phyloP scores from a whole-genome alignment of 805 yeast genomes.

The Yarrowia sp. region DNA sequence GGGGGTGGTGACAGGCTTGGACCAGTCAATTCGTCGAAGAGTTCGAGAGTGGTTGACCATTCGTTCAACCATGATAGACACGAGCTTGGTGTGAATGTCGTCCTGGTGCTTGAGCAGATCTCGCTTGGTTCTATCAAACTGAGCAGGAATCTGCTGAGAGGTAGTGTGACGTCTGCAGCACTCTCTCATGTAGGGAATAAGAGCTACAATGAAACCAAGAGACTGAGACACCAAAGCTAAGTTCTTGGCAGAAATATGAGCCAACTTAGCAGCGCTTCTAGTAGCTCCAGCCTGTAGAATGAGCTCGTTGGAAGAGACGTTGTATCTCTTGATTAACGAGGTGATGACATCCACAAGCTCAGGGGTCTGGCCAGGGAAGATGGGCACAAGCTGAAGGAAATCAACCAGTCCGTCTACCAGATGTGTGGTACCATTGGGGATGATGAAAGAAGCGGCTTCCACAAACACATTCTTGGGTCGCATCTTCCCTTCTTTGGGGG shows the following conservation, averaged over 20 bases:
- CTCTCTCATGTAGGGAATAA: constrained; percentile 52
- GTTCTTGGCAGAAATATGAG: constrained; percentile 76
- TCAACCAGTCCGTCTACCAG: constrained; percentile 56
- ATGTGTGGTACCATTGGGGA: constrained; percentile 59
- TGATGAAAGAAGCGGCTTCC: constrained; percentile 63
- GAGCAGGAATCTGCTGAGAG: constrained; percentile 49
- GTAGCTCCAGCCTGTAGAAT: constrained; percentile 80
- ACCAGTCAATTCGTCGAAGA: constrained; percentile 56
- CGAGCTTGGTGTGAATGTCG: constrained; percentile 67
- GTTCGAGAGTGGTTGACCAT: constrained; percentile 57
- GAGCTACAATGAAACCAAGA: constrained; percentile 57
- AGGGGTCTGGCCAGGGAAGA: constrained; percentile 57
- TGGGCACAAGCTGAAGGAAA: constrained; percentile 62
- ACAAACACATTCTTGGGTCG: constrained; percentile 51
- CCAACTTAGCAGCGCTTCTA: constrained; percentile 67
- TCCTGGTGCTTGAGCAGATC: constrained; percentile 65
- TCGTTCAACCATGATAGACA: constrained; percentile 75
- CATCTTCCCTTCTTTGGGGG: constrained; percentile 46
- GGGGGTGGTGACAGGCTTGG: constrained; percentile 53
- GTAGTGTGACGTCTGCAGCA: constrained; percentile 49
- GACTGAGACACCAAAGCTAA: constrained; percentile 71
- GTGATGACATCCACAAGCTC: constrained; percentile 48
- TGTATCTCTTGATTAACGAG: constrained; percentile 59
- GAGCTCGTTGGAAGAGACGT: constrained; percentile 63
- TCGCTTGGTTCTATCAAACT: constrained; percentile 53